A percentile compares a stretch with the other conserved stretches of the same genome.
Conservation (phyloP, 208 protist genomes). For the Leishmania martiniquensis region DNA sequence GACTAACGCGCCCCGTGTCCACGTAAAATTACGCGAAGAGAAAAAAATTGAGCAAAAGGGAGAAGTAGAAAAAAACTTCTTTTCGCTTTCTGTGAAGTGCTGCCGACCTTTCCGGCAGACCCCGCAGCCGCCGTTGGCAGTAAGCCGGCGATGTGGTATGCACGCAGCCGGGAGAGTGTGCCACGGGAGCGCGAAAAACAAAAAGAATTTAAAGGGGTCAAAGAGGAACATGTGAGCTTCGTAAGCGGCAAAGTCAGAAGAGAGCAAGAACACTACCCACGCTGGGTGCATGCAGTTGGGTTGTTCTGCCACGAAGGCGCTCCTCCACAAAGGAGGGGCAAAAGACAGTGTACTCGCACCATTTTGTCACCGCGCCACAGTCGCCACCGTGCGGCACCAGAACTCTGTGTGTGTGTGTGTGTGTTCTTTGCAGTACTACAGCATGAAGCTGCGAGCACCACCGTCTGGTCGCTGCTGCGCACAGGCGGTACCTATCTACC, state of each 20-base stretch:
- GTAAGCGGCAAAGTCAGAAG: background rate
- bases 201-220: constrained; percentile 2
- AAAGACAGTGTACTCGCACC: background rate
- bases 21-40: background rate
- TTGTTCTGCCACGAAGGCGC: background rate
- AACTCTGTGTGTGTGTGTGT: background rate
- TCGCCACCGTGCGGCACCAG: background rate
- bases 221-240: background rate
- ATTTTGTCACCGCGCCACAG: background rate
- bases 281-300: background rate
- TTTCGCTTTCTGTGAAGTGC: background rate
- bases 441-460: background rate
- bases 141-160: too few species aligned
- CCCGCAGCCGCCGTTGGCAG: too few species aligned
- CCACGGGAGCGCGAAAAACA: background rate
- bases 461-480: background rate
- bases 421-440: background rate
- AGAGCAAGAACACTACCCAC: background rate
- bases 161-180: too few species aligned
- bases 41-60: too few species aligned
- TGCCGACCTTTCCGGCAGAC: too few species aligned
- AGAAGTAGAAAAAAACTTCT: too few species aligned
- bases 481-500: background rate
- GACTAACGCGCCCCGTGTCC: background rate
- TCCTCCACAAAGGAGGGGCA: background rate